These are phyloP conservation scores for Cucurbitaria berberidis DNA, from an alignment of 2,329 filamentous ascomycete species.

Conservation along the genomic window DNA sequence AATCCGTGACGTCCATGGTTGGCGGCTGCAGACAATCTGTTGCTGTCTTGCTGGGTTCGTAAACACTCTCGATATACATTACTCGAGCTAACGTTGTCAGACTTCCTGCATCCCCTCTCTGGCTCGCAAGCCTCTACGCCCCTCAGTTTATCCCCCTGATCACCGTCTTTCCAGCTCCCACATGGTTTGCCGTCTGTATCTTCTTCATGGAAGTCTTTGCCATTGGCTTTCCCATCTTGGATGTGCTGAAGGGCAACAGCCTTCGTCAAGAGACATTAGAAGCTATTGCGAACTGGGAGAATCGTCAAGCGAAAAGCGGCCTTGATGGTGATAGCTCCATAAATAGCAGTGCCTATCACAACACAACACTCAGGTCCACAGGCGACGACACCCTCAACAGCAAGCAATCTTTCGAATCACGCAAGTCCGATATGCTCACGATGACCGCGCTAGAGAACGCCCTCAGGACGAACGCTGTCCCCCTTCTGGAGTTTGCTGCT, in stretches of 20 bases:
- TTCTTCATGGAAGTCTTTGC: conserved; percentile 41
- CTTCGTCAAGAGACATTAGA: conserved; percentile 42
- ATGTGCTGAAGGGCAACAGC: conserved; percentile 35
- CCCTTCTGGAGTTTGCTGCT: conserved; percentile 42
- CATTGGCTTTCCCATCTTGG: conserved; percentile 39
- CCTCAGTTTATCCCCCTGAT: conserved; percentile 37
- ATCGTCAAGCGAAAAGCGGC: conserved; percentile 25
- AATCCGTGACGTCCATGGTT: conserved; percentile 42
- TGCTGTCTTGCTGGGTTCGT: conserved; percentile 43
- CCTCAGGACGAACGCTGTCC: conserved; percentile 36
- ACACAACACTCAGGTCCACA: conserved; percentile 20
- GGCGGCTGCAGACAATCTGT: conserved; percentile 42
- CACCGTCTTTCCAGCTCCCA: conserved; percentile 31
- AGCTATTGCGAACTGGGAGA: conserved; percentile 43
- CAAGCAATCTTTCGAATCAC: conserved; percentile 33
- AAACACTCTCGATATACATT: neutral
- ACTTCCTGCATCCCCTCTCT: conserved; percentile 42
- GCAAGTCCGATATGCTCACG: conserved; percentile 40
- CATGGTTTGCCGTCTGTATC: conserved; percentile 43
- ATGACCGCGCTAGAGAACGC: conserved; percentile 45
- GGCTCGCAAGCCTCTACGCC: conserved; percentile 42
- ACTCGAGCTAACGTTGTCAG: conserved; percentile 19
- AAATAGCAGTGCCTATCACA: conserved; percentile 25
- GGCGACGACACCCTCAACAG: conserved; percentile 12
- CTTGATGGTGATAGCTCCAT: conserved; percentile 12